Evolutionary conservation across 2,329 filamentous ascomycete genomes (phyloP), one percentile per base, ranked within the genome.

Genomic region (Cercospora beticola): DNA sequence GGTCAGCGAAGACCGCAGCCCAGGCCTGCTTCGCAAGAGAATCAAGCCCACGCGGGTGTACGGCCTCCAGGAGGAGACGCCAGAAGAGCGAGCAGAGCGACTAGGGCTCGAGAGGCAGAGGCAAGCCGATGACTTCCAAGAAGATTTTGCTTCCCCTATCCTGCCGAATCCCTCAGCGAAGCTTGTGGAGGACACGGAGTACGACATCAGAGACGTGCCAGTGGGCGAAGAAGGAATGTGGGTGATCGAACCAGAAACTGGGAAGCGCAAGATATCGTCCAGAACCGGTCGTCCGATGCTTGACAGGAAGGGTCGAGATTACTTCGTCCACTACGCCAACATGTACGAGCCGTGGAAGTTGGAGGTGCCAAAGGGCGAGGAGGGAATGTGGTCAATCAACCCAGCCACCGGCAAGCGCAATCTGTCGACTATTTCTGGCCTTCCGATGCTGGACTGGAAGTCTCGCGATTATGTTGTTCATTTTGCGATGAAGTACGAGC

Each of bases 181-280:
- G 16, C 60, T 16, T 18, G n/a, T 33, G 43, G 18, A 43, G 7
- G 43, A 8, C 5, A 10, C 36, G 2, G 26, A 14, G 16, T 12
- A 7, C 8, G 52, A 65, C 23, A 59, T 59, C 31, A 65, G 33
- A 18, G 54, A 59, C 10, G 52, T 65, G 16, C 62, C 62, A 21
- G 9, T 28, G 12, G 62, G 62, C 40, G 54, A 65, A 30, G 62
- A 59, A 23, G 62, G 54, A 31, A 28, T 58, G 30, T 65, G 62
- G 62, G 8, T 14, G 33, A 36, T 65, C 52, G 54, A 65, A 1
- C 31, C 49, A 7, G 33, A 4, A 3, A 65, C 62, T 0, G 33
- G 52, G 2, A 65, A 65, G 52, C 52, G 62, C 52, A 59, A 40
- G 30, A 18, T 65, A 18, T 58, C 52, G 14, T 16, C 21, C 0